Conservation (phyloP, 1,284 basidiomycete species). For the Malassezia brasiliensis region DNA sequence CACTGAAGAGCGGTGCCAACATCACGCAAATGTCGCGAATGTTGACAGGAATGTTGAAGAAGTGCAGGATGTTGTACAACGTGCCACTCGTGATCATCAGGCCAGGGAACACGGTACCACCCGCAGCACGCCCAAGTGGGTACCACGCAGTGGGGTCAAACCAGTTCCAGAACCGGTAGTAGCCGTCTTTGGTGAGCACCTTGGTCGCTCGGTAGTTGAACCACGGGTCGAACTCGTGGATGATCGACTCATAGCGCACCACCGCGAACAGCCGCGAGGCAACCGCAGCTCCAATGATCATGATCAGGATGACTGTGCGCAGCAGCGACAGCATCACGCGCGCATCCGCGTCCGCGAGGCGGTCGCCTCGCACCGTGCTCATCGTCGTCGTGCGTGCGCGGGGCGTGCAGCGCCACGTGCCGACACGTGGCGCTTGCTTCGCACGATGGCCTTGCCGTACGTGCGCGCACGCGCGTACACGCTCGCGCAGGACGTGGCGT, state of each 20-base stretch:
- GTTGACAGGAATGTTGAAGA: slow-evolving; percentile 86
- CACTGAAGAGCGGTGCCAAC: slow-evolving; percentile 90
- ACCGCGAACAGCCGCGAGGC: slow-evolving; percentile 94
- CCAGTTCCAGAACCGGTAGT: slow-evolving; percentile 63
- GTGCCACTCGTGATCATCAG: slow-evolving; percentile 94
- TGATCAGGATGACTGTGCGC: slow-evolving; percentile 41
- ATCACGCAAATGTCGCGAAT: slow-evolving; percentile 95
- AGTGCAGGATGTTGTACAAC: slow-evolving; percentile 82
- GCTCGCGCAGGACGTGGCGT: neutral
- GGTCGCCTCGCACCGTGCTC: slow-evolving; percentile 17
- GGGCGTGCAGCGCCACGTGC: slow-evolving; percentile 2
- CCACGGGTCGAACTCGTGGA: slow-evolving; percentile 97
- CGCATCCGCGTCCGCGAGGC: slow-evolving; percentile 6
- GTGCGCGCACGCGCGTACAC: slow-evolving; percentile 6
- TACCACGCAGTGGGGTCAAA: slow-evolving; percentile 97
- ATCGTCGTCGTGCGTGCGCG: neutral
- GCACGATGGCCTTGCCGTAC: slow-evolving; percentile 4
- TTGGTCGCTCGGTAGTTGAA: slow-evolving; percentile 53
- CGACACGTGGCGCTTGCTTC: neutral
- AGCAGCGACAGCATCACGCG: slow-evolving; percentile 25
- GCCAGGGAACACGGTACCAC: slow-evolving; percentile 91
- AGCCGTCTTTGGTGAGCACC: slow-evolving; percentile 64
- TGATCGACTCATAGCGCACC: slow-evolving; percentile 95
- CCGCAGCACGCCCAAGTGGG: slow-evolving; percentile 91
- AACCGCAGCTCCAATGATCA: slow-evolving; percentile 64